Base-by-base conservation (phyloP, 345 rosid genomes). In the Linum trigynum region DNA sequence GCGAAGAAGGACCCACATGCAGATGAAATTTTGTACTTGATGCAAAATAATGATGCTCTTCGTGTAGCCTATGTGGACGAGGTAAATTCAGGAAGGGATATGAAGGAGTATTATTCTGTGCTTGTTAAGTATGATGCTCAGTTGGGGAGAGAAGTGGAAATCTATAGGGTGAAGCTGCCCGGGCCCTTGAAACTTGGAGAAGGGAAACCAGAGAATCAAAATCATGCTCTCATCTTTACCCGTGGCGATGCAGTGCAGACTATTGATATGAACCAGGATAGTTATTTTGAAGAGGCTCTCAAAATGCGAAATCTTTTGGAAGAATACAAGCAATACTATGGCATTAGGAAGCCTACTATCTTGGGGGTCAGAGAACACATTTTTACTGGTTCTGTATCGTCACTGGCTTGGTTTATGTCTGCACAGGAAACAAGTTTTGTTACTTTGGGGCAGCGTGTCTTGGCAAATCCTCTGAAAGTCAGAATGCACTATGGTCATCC, bases 401-500 rank as follows among this genome's bases (percentile, higher is more conserved):
- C 99, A 55, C 69, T 74, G 50, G 74, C 87, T 83, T 2, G 96
- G 94, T 89, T 89, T 71, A 89, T 89, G 96, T 89, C 94, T 38
- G 83, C 92, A 45, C 96, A 89, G 69, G 96, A 89, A 77, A 85
- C 91, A 55, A 86, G 91, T 72, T 89, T 89, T 75, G 99, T 94
- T 65, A 94, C 99, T 62, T 69, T 94, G 64, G 97, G 99, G 59
- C 99, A 94, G 82, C 92, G 99, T 59, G 96, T 94, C 62, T 80
- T 94, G 81, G 99, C 99, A 43, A 86, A 90, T 63, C 99, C 99
- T 60, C 65, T 94, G 80, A 94, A 94, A 80, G 82, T 92, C 42
- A 83, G 98, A 62, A 86, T 92, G 98, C 98, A 92, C 75, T 92
- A 92, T 77, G 98, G 98, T 66, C 98, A 90, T 77, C 98, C 98